phyloP scores from a whole-genome alignment of 306 rosid species.

The Acacia melanoxylon region DNA sequence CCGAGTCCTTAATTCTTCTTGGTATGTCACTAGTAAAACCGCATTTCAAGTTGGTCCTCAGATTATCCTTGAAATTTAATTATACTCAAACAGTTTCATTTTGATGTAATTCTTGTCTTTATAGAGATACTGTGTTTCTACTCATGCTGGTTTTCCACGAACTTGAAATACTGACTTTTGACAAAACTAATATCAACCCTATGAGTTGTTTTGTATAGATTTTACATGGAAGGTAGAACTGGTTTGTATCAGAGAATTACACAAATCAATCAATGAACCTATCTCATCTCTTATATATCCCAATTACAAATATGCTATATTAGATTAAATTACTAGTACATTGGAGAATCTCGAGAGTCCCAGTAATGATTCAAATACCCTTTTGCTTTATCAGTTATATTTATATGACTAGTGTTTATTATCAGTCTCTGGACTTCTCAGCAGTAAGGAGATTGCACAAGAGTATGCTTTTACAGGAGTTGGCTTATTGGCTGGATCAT shows the following conservation, averaged over 20 bases:
- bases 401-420: neutral
- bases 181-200: neutral
- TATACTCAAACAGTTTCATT: neutral
- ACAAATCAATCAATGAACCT: neutral
- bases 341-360: too few species aligned
- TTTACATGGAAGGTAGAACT: neutral
- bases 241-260: neutral
- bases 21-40: conserved; percentile 36
- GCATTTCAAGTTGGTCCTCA: neutral
- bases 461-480: conserved; percentile 35
- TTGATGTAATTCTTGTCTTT: neutral
- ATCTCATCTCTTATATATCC: neutral
- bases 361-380: neutral
- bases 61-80: neutral
- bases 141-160: neutral
- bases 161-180: neutral
- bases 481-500: conserved; percentile 45
- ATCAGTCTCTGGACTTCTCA: conserved; percentile 34
- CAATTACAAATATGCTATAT: neutral
- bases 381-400: neutral
- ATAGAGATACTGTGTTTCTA: neutral
- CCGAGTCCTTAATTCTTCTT: conserved; percentile 56
- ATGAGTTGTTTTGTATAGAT: neutral
- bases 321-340: neutral
- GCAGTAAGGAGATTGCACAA: conserved; percentile 32